These are phyloP conservation scores for Forsythia viridissima DNA, from an alignment of 257 asterid genomes.

Conservation along the genomic window DNA sequence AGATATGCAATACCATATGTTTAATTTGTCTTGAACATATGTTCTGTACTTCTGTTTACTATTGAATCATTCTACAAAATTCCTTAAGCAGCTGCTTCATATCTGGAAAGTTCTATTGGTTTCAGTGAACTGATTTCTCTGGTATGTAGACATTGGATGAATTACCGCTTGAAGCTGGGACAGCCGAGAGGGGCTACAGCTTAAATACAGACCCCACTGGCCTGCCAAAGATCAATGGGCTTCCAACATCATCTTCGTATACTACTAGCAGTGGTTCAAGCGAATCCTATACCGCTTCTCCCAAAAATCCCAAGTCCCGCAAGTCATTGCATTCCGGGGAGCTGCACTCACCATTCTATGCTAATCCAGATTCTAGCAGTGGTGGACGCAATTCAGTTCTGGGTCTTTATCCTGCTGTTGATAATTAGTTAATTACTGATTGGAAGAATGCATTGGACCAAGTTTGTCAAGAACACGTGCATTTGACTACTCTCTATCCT, in stretches of 20 bases:
- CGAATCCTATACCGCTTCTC: constrained; percentile 59
- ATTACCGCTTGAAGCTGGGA: constrained; percentile 86
- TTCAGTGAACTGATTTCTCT: not conserved
- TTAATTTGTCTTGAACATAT: not conserved
- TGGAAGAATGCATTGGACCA: not conserved
- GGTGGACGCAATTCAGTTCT: constrained; percentile 46
- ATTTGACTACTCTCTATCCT: not conserved
- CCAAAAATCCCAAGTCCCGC: constrained; percentile 54
- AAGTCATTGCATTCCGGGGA: constrained; percentile 89
- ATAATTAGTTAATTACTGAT: constrained; percentile 36
- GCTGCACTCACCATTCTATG: constrained; percentile 57
- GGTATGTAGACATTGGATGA: constrained; percentile 74
- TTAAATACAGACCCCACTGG: constrained; percentile 73
- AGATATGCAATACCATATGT: not conserved
- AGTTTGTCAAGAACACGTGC: not conserved
- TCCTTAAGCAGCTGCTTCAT: not conserved
- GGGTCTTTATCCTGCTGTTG: constrained; percentile 54
- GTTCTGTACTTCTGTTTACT: not conserved
- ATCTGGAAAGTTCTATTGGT: not conserved
- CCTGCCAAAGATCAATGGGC: constrained; percentile 86
- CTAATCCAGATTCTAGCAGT: constrained; percentile 55
- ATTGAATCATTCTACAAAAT: not conserved
- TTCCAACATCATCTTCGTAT: constrained; percentile 75
- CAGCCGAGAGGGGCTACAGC: constrained; percentile 87
- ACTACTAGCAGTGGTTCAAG: constrained; percentile 49